Percentiles rank a stretch among this genome's conserved stretches.
Evolutionary conservation across 768 basidiomycete genomes (phyloP).

Genomic region (Tulasnella calospora): DNA sequence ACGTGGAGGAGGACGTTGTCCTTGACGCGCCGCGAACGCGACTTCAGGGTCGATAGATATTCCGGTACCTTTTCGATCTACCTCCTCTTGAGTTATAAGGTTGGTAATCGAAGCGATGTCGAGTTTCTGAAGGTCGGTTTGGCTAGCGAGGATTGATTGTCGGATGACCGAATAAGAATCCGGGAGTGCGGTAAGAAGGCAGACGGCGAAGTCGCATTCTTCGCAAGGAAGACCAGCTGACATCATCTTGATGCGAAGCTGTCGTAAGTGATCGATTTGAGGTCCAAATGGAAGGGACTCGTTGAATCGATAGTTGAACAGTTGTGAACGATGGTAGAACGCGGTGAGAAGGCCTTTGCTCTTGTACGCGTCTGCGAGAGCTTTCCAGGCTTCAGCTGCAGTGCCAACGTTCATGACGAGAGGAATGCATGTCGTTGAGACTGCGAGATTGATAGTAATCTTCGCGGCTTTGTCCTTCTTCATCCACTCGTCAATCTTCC

Average conservation of each 20-base stretch:
- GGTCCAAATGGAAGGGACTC: not conserved
- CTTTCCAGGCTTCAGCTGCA: not conserved
- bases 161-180: not conserved
- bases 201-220: not conserved
- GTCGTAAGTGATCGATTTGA: not conserved
- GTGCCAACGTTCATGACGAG: not conserved
- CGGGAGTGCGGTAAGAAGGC: not conserved
- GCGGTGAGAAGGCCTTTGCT: not conserved
- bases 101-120: not conserved
- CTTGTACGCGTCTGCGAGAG: not conserved
- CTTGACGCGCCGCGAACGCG: not conserved
- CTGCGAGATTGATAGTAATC: too few relatives aligned
- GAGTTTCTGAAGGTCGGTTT: not conserved
- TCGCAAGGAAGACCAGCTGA: not conserved
- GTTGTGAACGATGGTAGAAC: not conserved
- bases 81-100: not conserved
- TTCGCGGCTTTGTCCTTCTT: not conserved
- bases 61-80: not conserved
- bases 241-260: not conserved
- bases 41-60: not conserved
- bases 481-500: not conserved
- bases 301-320: not conserved
- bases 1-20: too few relatives aligned
- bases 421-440: not conserved
- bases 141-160: not conserved